Evolutionary conservation across 2,329 filamentous ascomycete species (phyloP), one percentile per base, ranked within the genome.

Genomic region (Alternaria triticina): DNA sequence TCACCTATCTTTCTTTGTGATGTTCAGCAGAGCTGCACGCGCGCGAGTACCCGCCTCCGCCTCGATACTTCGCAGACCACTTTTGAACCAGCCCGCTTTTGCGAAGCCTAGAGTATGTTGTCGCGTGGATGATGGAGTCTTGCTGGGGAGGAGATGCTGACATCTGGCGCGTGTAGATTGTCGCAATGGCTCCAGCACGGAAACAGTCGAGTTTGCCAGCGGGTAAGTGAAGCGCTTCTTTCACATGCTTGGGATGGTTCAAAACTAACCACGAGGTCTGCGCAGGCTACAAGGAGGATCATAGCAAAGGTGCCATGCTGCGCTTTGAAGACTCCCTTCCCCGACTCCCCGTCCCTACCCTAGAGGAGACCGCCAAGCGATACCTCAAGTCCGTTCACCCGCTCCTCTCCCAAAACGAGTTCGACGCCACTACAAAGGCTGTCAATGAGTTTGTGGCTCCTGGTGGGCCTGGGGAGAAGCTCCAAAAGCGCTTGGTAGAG

Each of bases 401-500:
- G 22, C 84, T 96, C 36, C 86, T 95, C 64, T 90, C 87, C 45
- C 80, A 86, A 40, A 80, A 83, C 71, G 92, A 96, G 80, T 90
- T 89, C 72, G 88, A 90, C 73, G 82, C 84, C 62, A 94, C 91
- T 77, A 91, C 92, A 79, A 91, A 91, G 77, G 94, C 93, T 30
- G 94, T 99, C 36, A 86, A 92, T 65, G 93, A 94, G 7, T 98
- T 99, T 81, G 84, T 97, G 71, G 90, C 90, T 71, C 93, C 95
- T n/a, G 93, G 93, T 61, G 93, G 94, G 43, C 85, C 90, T 55
- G 96, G 95, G 65, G 87, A 90, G 79, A 88, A 89, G 74, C 89
- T 99, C 46, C 96, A 99, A 84, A 91, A 97, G 78, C 92, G 95
- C 80, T 86, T 99, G 69, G 75, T 95, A 55, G 93, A 91, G 62